Evolutionary conservation across 1,284 basidiomycete species (phyloP), one percentile per base, ranked within the genome.

Genomic region (Rhodotorula sp.): DNA sequence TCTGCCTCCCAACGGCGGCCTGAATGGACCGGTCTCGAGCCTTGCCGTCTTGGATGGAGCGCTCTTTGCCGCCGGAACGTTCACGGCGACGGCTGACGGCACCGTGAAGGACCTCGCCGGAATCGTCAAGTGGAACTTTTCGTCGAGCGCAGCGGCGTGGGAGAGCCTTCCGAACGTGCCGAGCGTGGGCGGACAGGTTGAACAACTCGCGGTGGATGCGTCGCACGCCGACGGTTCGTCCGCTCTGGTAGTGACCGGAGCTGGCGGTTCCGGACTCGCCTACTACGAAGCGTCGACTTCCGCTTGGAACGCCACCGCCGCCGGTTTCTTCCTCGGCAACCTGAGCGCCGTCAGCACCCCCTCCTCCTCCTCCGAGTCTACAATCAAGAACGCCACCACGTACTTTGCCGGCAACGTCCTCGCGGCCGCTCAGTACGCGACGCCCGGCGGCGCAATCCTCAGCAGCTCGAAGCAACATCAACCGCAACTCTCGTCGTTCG

Each of bases 61-160:
- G 15, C 81, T 98, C 43, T 97, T 87, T 79, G 88, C 94, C 59
- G 95, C 93, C 48, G 95, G 95, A 2, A 84, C 87, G 4, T 99
- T 98, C 82, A 86, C 85, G 2, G 87, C 89, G 73, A 91, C 91
- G 0, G 82, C 83, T 12, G 85, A 94, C 72, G 93, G 93, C 3
- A 79, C 81, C 1, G 92, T 97, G 16, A 83, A 84, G 7, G 84
- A 85, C 45, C 82, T 95, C 31, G 59, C 34, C 15, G 77, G 77
- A 7, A 21, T 74, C 26, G 78, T 76, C 18, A 64, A 66, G 15
- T 75, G 71, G 72, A 68, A 69, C 60, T 74, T 76, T 58, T 59
- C 66, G 15, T 14, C 55, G 3, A 23, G 43, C 5, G 28, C 26
- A 2, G 19, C 64, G 23, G 21, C 54, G 15, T 79, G 77, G 77